These are phyloP conservation scores for Globisporangium yorkense DNA, from an alignment of 352 stramenopile genomes.

Conservation along the genomic window DNA sequence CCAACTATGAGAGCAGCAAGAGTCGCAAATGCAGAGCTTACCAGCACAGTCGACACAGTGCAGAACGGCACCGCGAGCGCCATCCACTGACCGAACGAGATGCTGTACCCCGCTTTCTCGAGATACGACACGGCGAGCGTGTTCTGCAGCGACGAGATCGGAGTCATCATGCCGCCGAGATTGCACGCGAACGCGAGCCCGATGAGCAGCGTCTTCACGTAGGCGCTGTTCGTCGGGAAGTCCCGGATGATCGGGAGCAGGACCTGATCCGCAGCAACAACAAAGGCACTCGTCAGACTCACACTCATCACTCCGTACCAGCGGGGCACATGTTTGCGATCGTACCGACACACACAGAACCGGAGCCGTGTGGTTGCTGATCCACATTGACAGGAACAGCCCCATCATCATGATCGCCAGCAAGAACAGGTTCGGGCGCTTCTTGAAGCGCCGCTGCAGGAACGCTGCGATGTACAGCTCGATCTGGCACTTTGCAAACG, in stretches of 20 bases:
- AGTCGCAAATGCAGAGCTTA: constrained; percentile 16
- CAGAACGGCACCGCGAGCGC: constrained; percentile 86
- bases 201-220: constrained; percentile 89
- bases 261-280: constrained; percentile 22
- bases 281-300: neutral
- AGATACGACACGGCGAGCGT: constrained; percentile 81
- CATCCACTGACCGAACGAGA: constrained; percentile 92
- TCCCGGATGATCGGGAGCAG: constrained; percentile 86
- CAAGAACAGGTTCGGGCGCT: constrained; percentile 85
- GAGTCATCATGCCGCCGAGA: constrained; percentile 92
- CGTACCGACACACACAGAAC: constrained; percentile 89
- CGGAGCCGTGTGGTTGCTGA: constrained; percentile 91
- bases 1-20: neutral
- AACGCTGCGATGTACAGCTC: constrained; percentile 89
- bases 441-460: constrained; percentile 87
- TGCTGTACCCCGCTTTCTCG: constrained; percentile 80
- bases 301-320: neutral
- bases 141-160: constrained; percentile 90
- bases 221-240: constrained; percentile 77
- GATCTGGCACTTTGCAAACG: constrained; percentile 90
- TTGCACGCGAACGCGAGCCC: constrained; percentile 92
- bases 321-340: neutral
- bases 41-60: constrained; percentile 77
- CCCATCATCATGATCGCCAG: constrained; percentile 93
- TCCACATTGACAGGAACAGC: constrained; percentile 91